phyloP scores from a whole-genome alignment of 83 land plant genomes.

The Thuja plicata region DNA sequence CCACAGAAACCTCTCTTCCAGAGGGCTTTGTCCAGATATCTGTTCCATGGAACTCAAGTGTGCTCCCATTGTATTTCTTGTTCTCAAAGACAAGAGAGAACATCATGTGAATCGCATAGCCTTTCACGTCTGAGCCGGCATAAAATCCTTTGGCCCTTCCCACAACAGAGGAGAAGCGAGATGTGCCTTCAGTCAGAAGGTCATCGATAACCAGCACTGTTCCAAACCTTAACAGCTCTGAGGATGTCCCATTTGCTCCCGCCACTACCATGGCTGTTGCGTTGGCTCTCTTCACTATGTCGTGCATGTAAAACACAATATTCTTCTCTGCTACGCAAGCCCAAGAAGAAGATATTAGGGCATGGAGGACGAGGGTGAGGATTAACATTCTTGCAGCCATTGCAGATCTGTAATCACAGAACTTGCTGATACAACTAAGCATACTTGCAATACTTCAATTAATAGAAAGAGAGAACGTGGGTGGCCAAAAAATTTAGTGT shows the following conservation, averaged over 20 bases:
- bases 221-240: not conserved
- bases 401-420: conserved; percentile 66
- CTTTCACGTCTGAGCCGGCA: conserved; percentile 13
- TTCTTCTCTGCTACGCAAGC: not conserved
- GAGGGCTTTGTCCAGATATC: not conserved
- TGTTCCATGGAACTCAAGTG: conserved; percentile 21
- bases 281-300: not conserved
- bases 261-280: conserved; percentile 2
- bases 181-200: not conserved
- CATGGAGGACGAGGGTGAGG: not conserved
- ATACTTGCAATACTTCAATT: too few relatives aligned
- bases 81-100: conserved; percentile 20
- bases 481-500: too few relatives aligned
- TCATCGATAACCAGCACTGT: not conserved
- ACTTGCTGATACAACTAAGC: conserved; percentile 36
- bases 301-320: conserved; percentile 5
- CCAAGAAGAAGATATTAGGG: not conserved
- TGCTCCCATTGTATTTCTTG: conserved; percentile 23
- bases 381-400: conserved; percentile 97
- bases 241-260: not conserved
- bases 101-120: not conserved
- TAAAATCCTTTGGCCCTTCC: conserved; percentile 25
- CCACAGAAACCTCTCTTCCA: conserved; percentile 22
- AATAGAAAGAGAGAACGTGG: too few relatives aligned
- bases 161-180: not conserved